These are phyloP conservation scores for Delonix regia DNA, from an alignment of 306 rosid genomes.

Conservation along the genomic window DNA sequence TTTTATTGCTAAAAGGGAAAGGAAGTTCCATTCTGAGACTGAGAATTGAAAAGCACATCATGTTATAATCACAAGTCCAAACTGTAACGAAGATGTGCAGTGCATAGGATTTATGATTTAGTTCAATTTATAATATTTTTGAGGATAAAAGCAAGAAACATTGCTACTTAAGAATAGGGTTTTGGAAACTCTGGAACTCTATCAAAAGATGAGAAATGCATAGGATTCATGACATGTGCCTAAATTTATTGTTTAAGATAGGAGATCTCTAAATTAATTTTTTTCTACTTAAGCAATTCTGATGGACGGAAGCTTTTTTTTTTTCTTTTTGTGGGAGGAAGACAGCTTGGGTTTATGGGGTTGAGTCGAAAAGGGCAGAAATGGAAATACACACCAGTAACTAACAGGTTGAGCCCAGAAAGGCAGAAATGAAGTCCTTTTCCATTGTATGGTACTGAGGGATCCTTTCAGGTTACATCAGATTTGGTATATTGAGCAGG, in stretches of 20 bases:
- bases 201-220: background rate
- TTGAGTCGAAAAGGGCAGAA: no score
- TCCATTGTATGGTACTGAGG: no score
- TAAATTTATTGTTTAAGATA: background rate
- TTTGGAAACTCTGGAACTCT: background rate
- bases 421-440: no score
- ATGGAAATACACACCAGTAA: no score
- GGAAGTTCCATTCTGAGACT: background rate
- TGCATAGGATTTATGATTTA: slow-evolving; percentile 13
- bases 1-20: background rate
- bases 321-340: no score
- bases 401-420: no score
- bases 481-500: no score
- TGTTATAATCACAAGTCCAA: background rate
- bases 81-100: background rate
- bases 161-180: background rate
- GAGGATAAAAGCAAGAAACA: background rate
- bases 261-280: background rate
- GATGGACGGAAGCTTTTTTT: no score
- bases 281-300: background rate
- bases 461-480: no score
- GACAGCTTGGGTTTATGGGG: no score
- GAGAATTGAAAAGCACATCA: background rate
- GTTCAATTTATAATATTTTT: background rate
- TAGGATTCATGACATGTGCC: background rate